Evolutionary conservation across 768 basidiomycete genomes (phyloP), one percentile per base, ranked within the genome.

Genomic region (Mrakia gelida): DNA sequence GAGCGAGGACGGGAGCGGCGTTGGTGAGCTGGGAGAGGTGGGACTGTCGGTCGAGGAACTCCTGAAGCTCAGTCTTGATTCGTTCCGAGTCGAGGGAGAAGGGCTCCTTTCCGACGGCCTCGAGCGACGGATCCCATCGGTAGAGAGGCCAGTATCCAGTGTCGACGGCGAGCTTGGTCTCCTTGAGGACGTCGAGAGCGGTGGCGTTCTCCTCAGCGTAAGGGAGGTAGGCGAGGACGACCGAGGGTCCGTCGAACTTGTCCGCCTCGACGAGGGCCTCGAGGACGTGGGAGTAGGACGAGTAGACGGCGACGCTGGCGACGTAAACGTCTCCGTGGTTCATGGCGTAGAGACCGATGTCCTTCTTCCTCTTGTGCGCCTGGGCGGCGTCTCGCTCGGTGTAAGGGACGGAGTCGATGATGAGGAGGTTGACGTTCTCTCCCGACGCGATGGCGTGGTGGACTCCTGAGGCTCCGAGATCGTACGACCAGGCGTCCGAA

Each of bases 141-240:
- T 98, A 99, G 73, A 98, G 87, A 0, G 96, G 96, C 97, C 97
- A 98, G 85, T 95, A 96, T 3, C 96, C 96, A 15, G 92, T 89
- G 81, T 98, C 95, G 59, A 98, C 92, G 8, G 96, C 96, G 71
- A 94, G 88, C 84, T 98, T 99, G 34, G 95, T 99, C 86, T 96
- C 94, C 86, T 97, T 95, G 77, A 99, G 87, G n/a, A 98, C 86
- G 49, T 95, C 90, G 52, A 99, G 89, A 3, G 95, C 93, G 0
- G 91, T 87, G 0, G 90, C 86, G 82, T 97, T 95, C 6, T 86
- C 86, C 71, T 88, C 87, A 23, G 86, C 86, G 85, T 96, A 95
- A 1, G 97, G 97, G 23, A 98, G 89, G 85, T 98, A 96, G 1
- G 95, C 96, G 62, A 98, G 88, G 71, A 99, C 89, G 81, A 99